Conservation (phyloP, 75 land plant species). For the Gnetum montanum region DNA sequence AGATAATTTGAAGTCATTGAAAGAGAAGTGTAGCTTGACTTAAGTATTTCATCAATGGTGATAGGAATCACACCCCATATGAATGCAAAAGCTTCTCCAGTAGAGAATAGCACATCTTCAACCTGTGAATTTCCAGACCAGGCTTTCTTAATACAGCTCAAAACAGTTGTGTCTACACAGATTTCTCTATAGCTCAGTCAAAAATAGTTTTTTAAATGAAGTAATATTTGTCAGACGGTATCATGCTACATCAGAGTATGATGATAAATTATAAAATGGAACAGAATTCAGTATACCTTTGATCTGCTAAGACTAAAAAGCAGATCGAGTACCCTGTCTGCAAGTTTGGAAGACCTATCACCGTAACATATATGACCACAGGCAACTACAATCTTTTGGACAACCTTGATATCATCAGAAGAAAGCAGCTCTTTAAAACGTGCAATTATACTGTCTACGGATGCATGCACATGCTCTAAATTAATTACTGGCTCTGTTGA, state of each 20-base stretch:
- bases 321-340: constrained; percentile 51
- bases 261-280: too few species aligned
- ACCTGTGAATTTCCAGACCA: constrained; percentile 34
- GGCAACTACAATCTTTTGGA: constrained; percentile 69
- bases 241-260: too few species aligned
- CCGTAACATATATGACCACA: constrained; percentile 79
- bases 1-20: constrained; percentile 67
- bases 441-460: constrained; percentile 35
- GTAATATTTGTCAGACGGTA: too few species aligned
- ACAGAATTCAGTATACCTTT: constrained; percentile 45
- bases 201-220: too few species aligned
- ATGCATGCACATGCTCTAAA: constrained; percentile 6
- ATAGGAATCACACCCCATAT: constrained; percentile 92
- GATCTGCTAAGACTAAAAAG: constrained; percentile 68
- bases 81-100: constrained; percentile 92
- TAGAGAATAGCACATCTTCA: constrained; percentile 78
- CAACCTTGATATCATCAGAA: constrained; percentile 64
- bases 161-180: too few species aligned
- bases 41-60: constrained; percentile 75
- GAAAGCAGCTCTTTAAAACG: constrained; percentile 52
- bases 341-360: constrained; percentile 37
- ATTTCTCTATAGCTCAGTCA: too few species aligned
- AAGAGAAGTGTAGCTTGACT: constrained; percentile 80
- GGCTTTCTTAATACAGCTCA: not conserved
- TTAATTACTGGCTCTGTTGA: not conserved